Evolutionary conservation across 2,329 filamentous ascomycete genomes (phyloP), one percentile per base, ranked within the genome.

Genomic region (Harringtonia lauricola): DNA sequence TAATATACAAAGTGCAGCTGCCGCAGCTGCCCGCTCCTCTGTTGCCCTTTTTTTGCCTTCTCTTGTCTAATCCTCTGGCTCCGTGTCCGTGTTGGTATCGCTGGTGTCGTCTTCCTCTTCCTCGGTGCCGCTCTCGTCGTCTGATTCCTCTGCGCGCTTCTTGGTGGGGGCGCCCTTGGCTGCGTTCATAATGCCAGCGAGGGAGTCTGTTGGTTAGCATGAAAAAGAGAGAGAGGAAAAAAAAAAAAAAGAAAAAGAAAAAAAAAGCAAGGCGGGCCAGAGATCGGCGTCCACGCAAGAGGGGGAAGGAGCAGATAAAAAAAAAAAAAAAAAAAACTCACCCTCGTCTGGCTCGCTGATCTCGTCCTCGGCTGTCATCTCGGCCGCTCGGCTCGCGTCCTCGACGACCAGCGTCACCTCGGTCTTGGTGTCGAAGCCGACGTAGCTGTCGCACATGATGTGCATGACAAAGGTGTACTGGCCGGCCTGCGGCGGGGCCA

Each of bases 311-410:
- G n/a, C n/a, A n/a, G n/a, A n/a, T n/a, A n/a, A n/a, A n/a, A n/a
- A n/a, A n/a, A n/a, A 14, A 24, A 18, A 40, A 40, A 29, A 18
- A 34, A 36, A n/a, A 38, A 38, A 14, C 81, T 70, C 73, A 95
- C 92, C 92, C 71, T 98, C 92, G 51, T 96, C 92, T 30, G 94
- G 92, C 62, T 98, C 92, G 59, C 86, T 94, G 52, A 98, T 98
- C 47, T 98, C 92, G 55, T 95, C 92, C 53, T 95, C 88, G 39
- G 81, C 84, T 42, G 78, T 76, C 58, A 94, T 81, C 52, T 83
- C 76, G 18, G 77, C 82, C 6, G 86, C 89, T 66, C 90, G 92
- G 63, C 78, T 84, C 29, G 86, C 81, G 55, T 96, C 89, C 57
- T 95, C 88, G 9, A 98, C 87, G 24, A 83, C 76, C 42, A 98